Conservation (phyloP, 1,284 basidiomycete genomes). For the Laetiporus sulphureus region DNA sequence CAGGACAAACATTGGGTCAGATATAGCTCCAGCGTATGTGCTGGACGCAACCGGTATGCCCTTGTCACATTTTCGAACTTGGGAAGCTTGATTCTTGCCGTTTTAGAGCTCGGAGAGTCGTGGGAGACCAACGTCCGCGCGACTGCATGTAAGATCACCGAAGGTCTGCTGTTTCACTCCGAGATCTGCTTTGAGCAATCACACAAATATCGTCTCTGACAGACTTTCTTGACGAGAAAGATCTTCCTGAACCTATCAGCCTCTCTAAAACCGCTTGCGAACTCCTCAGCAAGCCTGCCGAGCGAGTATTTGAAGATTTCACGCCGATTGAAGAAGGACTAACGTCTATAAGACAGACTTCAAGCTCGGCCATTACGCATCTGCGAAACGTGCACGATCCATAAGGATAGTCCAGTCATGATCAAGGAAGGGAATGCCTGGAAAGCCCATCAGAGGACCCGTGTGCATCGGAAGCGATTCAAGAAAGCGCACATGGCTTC, state of each 20-base stretch:
- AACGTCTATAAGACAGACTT: no score
- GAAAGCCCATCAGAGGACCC: constrained; percentile 56
- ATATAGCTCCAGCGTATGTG: constrained; percentile 42
- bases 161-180: constrained; percentile 22
- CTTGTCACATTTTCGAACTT: not conserved
- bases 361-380: no score
- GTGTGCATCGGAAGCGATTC: constrained; percentile 41
- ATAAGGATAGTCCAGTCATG: constrained; percentile 64
- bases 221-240: constrained; percentile 55
- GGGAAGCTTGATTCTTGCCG: constrained; percentile 4
- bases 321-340: no score
- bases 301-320: not conserved
- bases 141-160: constrained; percentile 43
- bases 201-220: not conserved
- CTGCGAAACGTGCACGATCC: constrained; percentile 67
- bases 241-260: constrained; percentile 52
- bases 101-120: constrained; percentile 44
- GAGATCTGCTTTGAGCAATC: constrained; percentile 3
- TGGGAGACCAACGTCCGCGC: constrained; percentile 55
- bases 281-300: constrained; percentile 37
- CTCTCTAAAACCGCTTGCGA: constrained; percentile 50
- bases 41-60: constrained; percentile 72
- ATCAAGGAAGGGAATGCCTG: constrained; percentile 65
- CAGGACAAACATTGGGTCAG: constrained; percentile 10
- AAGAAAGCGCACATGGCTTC: constrained; percentile 1